Evolutionary conservation across 192 early-diverging fungal genomes (phyloP).

Genomic region (Backusella morwellensis): DNA sequence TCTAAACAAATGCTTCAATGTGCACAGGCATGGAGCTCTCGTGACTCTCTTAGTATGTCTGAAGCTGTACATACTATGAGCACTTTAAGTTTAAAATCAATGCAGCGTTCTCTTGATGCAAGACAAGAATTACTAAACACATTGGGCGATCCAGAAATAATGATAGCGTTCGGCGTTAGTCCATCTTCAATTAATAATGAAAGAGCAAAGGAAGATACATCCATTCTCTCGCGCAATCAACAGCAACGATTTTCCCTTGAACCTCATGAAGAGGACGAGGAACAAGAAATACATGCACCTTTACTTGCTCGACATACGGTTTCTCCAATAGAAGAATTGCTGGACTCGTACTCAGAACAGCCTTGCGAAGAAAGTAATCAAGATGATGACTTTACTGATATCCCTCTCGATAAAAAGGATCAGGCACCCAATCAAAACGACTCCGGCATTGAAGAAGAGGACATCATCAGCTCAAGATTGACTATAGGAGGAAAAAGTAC

Average conservation of each 20-base stretch:
- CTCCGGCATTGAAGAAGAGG: not conserved
- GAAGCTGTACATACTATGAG: conserved; percentile 27
- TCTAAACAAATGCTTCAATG: conserved; percentile 26
- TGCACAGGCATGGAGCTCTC: conserved; percentile 19
- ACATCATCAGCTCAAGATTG: not conserved
- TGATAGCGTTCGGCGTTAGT: not conserved
- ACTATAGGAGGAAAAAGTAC: not conserved
- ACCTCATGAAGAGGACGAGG: not conserved
- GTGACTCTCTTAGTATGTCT: not conserved
- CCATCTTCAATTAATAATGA: not conserved
- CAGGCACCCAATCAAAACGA: not conserved
- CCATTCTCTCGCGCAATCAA: not conserved
- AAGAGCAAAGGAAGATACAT: not conserved
- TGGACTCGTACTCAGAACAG: not conserved
- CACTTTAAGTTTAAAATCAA: conserved; percentile 16
- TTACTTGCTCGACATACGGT: not conserved
- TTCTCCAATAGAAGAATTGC: not conserved
- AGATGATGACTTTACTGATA: not conserved
- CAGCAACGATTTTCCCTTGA: not conserved
- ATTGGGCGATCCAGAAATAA: conserved; percentile 9
- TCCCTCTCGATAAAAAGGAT: not conserved
- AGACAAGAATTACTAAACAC: conserved; percentile 16
- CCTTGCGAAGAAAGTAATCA: not conserved
- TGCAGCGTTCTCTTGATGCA: conserved; percentile 22
- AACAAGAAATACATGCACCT: conserved; percentile 21